These are phyloP conservation scores for Aureobasidium uvarum DNA, from an alignment of 2,329 filamentous ascomycete genomes.

Conservation along the genomic window DNA sequence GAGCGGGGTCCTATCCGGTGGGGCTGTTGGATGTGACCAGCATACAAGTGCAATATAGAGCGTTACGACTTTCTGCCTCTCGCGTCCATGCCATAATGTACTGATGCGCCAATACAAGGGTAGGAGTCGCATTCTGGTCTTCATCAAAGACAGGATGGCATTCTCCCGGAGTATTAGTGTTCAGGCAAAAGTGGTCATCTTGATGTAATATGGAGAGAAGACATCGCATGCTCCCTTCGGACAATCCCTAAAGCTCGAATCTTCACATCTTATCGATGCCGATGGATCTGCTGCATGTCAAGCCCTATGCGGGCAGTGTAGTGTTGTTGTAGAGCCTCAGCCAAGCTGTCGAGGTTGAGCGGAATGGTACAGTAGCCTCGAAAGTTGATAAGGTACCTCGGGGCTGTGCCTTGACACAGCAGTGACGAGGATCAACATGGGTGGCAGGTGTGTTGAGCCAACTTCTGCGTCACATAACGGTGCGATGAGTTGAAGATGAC, in stretches of 20 bases:
- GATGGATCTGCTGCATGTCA: background rate
- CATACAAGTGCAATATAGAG: slow-evolving; percentile 1
- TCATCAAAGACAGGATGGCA: background rate
- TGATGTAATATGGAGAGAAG: background rate
- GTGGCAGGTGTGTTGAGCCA: background rate
- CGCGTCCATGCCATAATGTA: background rate
- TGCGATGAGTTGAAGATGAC: slow-evolving; percentile 1
- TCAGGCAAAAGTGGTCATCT: background rate
- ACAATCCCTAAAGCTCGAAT: background rate
- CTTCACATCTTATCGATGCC: background rate
- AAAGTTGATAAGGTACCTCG: slow-evolving; percentile 3
- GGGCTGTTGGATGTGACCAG: background rate
- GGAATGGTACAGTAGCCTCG: background rate
- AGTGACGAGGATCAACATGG: background rate
- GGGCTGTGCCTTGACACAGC: slow-evolving; percentile 9
- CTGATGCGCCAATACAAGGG: slow-evolving; percentile 3
- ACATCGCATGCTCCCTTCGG: background rate
- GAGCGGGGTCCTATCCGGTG: background rate
- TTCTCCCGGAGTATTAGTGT: background rate
- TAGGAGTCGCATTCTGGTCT: background rate
- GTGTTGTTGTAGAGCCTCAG: background rate
- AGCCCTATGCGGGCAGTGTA: background rate
- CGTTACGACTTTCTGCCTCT: background rate
- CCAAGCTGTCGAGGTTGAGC: background rate
- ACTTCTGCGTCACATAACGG: slow-evolving; percentile 6